Evolutionary conservation across 306 rosid species (phyloP).

Genomic region (Benincasa hispida): DNA sequence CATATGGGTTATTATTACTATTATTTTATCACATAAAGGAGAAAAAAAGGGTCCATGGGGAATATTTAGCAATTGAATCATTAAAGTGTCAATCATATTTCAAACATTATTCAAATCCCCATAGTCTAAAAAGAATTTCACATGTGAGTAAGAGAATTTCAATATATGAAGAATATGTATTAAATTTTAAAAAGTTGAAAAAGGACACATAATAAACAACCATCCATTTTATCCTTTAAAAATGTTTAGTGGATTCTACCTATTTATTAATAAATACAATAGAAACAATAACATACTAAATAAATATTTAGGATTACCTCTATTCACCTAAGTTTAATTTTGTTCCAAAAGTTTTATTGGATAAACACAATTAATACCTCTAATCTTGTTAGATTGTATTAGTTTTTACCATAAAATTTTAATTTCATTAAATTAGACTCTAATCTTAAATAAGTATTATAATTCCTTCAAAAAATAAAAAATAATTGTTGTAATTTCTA

Average conservation of each 20-base stretch:
- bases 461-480: too few relatives aligned
- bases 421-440: too few relatives aligned
- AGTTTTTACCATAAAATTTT: too few relatives aligned
- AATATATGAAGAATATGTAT: not conserved
- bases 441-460: too few relatives aligned
- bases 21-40: not conserved
- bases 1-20: not conserved
- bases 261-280: not conserved
- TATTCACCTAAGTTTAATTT: not conserved
- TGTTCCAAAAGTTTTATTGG: not conserved
- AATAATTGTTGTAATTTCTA: too few relatives aligned
- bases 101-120: not conserved
- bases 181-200: not conserved
- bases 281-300: not conserved
- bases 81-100: not conserved
- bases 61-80: not conserved
- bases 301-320: not conserved
- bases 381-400: too few relatives aligned
- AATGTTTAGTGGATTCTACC: not conserved
- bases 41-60: not conserved
- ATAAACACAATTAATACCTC: too few relatives aligned
- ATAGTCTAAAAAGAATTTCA: not conserved
- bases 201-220: not conserved
- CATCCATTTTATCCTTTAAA: not conserved
- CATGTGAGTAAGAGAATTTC: not conserved